A percentile compares a stretch with the other conserved stretches of the same genome.
These are phyloP conservation scores for Exobasidium cylindrosporum DNA, from an alignment of 1,284 basidiomycete genomes.

Conservation along the genomic window DNA sequence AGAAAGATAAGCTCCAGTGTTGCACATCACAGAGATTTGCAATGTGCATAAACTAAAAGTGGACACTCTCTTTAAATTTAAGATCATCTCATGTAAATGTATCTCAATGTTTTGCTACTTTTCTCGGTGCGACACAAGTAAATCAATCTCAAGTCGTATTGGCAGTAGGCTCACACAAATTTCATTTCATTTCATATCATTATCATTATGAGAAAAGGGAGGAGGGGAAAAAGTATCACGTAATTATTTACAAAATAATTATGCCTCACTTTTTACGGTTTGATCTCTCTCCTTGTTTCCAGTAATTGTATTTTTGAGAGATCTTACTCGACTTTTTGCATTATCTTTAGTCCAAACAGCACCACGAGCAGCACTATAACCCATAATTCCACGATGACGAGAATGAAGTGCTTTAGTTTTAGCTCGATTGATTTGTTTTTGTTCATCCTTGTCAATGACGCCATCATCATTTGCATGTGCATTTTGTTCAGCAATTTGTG, in stretches of 20 bases:
- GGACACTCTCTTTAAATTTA: too few species aligned
- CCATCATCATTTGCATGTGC: constrained; percentile 60
- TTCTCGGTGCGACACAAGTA: too few species aligned
- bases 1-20: too few species aligned
- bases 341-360: constrained; percentile 45
- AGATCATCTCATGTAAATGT: too few species aligned
- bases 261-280: constrained; percentile 14
- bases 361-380: constrained; percentile 39
- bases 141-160: too few species aligned
- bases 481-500: constrained; percentile 59
- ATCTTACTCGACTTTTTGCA: constrained; percentile 12
- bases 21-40: too few species aligned
- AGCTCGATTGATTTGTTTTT: constrained; percentile 55
- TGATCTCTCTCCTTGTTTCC: constrained; percentile 19
- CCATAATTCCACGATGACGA: constrained; percentile 51
- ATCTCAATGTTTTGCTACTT: too few species aligned
- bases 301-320: background rate
- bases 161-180: too few species aligned
- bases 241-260: background rate
- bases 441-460: constrained; percentile 59
- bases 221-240: background rate
- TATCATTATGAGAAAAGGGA: too few species aligned
- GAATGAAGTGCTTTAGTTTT: constrained; percentile 56
- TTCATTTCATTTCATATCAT: too few species aligned
- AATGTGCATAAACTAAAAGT: too few species aligned